Evolutionary conservation across 2,329 filamentous ascomycete species (phyloP).

Genomic region (Thelonectria blattea): DNA sequence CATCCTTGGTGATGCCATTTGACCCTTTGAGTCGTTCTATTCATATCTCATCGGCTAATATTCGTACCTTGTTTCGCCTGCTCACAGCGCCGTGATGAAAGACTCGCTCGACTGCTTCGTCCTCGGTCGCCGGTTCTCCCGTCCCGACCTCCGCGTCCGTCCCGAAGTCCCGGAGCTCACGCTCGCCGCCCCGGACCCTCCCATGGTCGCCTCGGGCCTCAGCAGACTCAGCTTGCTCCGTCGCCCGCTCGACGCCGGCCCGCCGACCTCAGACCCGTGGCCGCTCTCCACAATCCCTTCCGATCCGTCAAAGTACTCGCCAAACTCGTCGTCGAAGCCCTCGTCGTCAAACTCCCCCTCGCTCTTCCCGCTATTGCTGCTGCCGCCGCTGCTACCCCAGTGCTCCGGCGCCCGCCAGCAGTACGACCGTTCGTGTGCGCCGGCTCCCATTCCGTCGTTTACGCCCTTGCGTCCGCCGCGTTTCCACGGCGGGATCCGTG

Average conservation of each 20-base stretch:
- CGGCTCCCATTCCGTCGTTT: slow-evolving; percentile 41
- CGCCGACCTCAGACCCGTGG: slow-evolving; percentile 6
- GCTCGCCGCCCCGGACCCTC: slow-evolving; percentile 10
- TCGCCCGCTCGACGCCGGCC: not conserved
- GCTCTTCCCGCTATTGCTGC: slow-evolving; percentile 8
- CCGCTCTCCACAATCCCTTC: slow-evolving; percentile 3
- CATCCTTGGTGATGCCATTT: not conserved
- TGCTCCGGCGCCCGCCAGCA: slow-evolving; percentile 55
- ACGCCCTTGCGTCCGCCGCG: slow-evolving; percentile 15
- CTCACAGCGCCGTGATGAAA: slow-evolving; percentile 16
- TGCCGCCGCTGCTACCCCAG: slow-evolving; percentile 42
- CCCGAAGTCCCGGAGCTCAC: slow-evolving; percentile 7
- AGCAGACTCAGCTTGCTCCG: slow-evolving; percentile 3
- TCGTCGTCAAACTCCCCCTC: slow-evolving; percentile 22
- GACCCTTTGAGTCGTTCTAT: not conserved
- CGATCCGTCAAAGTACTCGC: slow-evolving; percentile 12
- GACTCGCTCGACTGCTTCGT: slow-evolving; percentile 15
- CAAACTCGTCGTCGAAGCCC: slow-evolving; percentile 17
- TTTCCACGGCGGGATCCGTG: slow-evolving; percentile 60
- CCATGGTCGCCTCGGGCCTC: not conserved
- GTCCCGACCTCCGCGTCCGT: not conserved
- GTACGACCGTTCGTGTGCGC: slow-evolving; percentile 57
- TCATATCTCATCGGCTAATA: slow-evolving; percentile 17
- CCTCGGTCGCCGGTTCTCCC: not conserved
- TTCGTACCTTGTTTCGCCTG: not conserved